Percentiles rank a stretch among this genome's conserved stretches.
These are phyloP conservation scores for Bipolaris victoriae DNA, from an alignment of 2,329 filamentous ascomycete species.

Conservation along the genomic window DNA sequence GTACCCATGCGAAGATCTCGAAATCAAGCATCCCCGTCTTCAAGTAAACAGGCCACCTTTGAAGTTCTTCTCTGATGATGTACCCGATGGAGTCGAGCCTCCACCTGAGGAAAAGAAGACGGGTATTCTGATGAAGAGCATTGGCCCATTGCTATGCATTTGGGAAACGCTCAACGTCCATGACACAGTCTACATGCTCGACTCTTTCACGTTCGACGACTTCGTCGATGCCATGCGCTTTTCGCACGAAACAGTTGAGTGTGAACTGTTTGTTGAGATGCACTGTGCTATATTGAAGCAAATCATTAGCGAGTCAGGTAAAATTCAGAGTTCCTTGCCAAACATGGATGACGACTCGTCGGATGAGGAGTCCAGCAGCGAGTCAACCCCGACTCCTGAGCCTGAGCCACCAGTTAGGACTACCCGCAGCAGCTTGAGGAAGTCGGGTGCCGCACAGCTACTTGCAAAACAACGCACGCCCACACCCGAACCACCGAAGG, in stretches of 20 bases:
- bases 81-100: constrained; percentile 48
- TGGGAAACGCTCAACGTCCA: constrained; percentile 99
- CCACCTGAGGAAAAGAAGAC: constrained; percentile 46
- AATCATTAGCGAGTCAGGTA: constrained; percentile 79
- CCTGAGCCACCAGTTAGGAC: constrained; percentile 79
- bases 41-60: constrained; percentile 73
- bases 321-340: constrained; percentile 78
- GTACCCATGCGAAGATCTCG: constrained; percentile 94
- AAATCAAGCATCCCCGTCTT: constrained; percentile 71
- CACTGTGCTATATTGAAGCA: constrained; percentile 92
- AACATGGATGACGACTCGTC: constrained; percentile 61
- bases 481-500: constrained; percentile 44
- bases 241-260: constrained; percentile 73
- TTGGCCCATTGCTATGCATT: constrained; percentile 84
- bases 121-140: constrained; percentile 78
- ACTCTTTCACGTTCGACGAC: constrained; percentile 98
- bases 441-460: constrained; percentile 71
- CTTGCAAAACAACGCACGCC: constrained; percentile 46
- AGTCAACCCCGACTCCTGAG: constrained; percentile 59
- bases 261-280: constrained; percentile 86
- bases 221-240: constrained; percentile 87
- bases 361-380: constrained; percentile 59
- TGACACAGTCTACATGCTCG: constrained; percentile 88
- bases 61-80: constrained; percentile 75
- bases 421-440: constrained; percentile 84